phyloP scores from a whole-genome alignment of 176 grass and related monocot species.

The Dendrocalamus sinicus region DNA sequence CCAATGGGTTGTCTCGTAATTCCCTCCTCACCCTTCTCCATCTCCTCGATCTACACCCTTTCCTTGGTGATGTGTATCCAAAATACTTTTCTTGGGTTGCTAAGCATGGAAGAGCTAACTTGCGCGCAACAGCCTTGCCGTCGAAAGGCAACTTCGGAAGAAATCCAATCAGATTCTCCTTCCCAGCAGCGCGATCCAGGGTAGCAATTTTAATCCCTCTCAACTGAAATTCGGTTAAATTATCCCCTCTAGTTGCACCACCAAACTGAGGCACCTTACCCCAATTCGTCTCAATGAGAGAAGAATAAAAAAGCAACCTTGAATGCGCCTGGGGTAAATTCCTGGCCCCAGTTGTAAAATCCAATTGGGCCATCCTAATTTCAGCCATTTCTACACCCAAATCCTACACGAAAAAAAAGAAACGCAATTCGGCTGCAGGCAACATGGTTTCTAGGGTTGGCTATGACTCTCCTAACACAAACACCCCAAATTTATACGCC shows the following conservation, averaged over 20 bases:
- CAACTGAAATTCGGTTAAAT: neutral
- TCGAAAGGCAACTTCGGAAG: conserved; percentile 32
- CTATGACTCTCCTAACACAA: neutral
- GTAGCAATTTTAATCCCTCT: neutral
- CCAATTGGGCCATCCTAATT: neutral
- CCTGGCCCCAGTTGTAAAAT: neutral
- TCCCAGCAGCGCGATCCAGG: conserved; percentile 6
- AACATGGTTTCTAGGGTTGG: conserved; percentile 8
- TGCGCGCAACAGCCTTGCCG: neutral
- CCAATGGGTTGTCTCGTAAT: conserved; percentile 45
- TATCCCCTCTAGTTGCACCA: neutral
- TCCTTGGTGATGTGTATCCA: conserved; percentile 17
- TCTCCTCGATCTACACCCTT: conserved; percentile 41
- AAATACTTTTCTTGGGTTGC: conserved; percentile 33
- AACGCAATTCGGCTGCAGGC: neutral
- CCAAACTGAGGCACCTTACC: neutral
- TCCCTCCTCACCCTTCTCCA: conserved; percentile 66
- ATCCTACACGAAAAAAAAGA: neutral
- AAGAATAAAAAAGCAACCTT: neutral
- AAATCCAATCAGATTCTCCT: neutral
- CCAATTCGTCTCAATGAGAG: neutral
- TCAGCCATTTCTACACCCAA: conserved; percentile 20
- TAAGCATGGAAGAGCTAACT: conserved; percentile 9
- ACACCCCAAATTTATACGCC: conserved; percentile 45
- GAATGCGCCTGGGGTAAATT: neutral